Evolutionary conservation across 306 rosid genomes (phyloP).

Genomic region (Mucuna pruriens): DNA sequence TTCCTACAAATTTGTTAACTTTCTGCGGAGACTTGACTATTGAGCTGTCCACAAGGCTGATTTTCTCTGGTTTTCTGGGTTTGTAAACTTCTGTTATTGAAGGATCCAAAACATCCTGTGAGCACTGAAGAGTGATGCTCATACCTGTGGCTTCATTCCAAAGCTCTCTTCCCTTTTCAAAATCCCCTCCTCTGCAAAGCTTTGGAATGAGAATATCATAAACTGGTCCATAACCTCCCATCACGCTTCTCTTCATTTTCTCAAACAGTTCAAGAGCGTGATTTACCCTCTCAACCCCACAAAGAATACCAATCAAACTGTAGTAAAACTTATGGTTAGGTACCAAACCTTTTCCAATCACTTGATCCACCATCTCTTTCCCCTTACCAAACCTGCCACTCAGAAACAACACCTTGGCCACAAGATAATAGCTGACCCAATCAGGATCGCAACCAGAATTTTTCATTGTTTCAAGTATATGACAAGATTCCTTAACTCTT

Average conservation of each 20-base stretch:
- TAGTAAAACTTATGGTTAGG: slow-evolving; percentile 74
- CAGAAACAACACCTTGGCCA: slow-evolving; percentile 68
- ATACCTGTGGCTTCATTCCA: slow-evolving; percentile 73
- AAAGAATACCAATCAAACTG: slow-evolving; percentile 81
- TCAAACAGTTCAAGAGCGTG: slow-evolving; percentile 80
- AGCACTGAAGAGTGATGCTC: slow-evolving; percentile 73
- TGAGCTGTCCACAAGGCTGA: slow-evolving; percentile 42
- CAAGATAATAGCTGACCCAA: slow-evolving; percentile 78
- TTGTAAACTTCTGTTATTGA: slow-evolving; percentile 71
- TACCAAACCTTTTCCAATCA: slow-evolving; percentile 64
- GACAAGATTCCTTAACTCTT: slow-evolving; percentile 78
- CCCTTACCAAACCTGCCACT: slow-evolving; percentile 83
- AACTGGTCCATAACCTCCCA: slow-evolving; percentile 80
- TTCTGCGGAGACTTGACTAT: slow-evolving; percentile 36
- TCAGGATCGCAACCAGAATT: slow-evolving; percentile 61
- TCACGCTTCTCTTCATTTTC: slow-evolving; percentile 70
- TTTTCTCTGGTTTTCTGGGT: slow-evolving; percentile 57
- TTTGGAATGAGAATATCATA: slow-evolving; percentile 88
- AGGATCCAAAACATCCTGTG: slow-evolving; percentile 72
- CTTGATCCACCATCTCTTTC: slow-evolving; percentile 67
- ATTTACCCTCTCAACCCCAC: slow-evolving; percentile 74
- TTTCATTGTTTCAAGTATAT: slow-evolving; percentile 68
- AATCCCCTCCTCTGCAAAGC: slow-evolving; percentile 72
- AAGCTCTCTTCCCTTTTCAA: slow-evolving; percentile 74
- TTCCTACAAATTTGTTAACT: slow-evolving; percentile 38